phyloP scores from a whole-genome alignment of 108 stramenopile species.

The Epithemia pelagica region DNA sequence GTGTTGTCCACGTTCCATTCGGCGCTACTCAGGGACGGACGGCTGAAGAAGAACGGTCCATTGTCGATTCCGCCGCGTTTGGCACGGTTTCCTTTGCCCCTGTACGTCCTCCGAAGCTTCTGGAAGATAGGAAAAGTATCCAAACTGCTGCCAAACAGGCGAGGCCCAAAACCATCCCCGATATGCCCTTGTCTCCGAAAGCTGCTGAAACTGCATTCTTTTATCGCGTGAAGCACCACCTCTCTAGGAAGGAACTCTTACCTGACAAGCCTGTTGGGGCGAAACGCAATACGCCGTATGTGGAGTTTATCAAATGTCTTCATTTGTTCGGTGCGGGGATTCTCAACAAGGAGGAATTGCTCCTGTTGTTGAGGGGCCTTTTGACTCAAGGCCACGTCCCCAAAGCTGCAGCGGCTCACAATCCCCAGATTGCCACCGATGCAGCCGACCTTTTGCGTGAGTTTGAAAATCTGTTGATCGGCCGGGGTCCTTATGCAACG shows the following conservation, averaged over 20 bases:
- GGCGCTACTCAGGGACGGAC: constrained; percentile 73
- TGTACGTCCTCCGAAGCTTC: constrained; percentile 65
- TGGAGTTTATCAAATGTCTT: constrained; percentile 89
- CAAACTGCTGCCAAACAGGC: constrained; percentile 38
- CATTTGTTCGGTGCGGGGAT: constrained; percentile 84
- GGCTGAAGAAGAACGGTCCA: constrained; percentile 62
- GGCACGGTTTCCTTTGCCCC: constrained; percentile 72
- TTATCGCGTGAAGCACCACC: constrained; percentile 58
- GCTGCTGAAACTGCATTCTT: constrained; percentile 71
- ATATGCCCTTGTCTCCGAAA: constrained; percentile 43
- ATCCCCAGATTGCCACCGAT: constrained; percentile 28
- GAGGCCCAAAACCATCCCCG: constrained; percentile 61
- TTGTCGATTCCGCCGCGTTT: constrained; percentile 53
- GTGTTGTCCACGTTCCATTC: constrained; percentile 49
- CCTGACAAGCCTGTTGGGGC: constrained; percentile 65
- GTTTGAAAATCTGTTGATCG: constrained; percentile 66
- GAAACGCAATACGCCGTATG: constrained; percentile 68
- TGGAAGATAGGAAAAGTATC: constrained; percentile 20
- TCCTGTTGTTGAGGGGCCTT: constrained; percentile 75
- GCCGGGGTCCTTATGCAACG: constrained; percentile 68
- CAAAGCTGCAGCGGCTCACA: constrained; percentile 56
- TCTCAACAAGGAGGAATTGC: constrained; percentile 82
- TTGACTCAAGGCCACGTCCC: constrained; percentile 83
- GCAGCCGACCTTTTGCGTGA: constrained; percentile 52
- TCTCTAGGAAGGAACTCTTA: constrained; percentile 61